Evolutionary conservation across 108 stramenopile genomes (phyloP), one percentile per base, ranked within the genome.

Genomic region (Skeletonema menzelii): DNA sequence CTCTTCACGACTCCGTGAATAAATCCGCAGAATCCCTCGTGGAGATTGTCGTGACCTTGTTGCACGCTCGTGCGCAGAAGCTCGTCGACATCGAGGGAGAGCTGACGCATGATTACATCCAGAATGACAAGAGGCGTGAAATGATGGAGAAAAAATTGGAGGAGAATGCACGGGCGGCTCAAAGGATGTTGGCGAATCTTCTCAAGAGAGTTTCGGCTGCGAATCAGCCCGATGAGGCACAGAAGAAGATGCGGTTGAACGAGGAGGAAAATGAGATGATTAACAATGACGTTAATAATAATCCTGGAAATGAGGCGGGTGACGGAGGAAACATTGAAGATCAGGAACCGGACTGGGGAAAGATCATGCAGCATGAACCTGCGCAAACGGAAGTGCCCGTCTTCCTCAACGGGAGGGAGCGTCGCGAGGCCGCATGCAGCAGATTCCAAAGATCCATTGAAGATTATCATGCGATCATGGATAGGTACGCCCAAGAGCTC

Each of bases 141-240:
- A 40, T 61, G 22, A 81, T 84, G 83, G 70, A 84, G 64, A 22
- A 24, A 5, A 75, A 66, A 56, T 58, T 84, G 34, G 67, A 84
- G 56, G 76, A 80, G 58, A 80, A 69, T 37, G 73, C 79, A 20
- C 30, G 66, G 34, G 75, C 38, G 6, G 79, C 83, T 17, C 75
- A 77, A 64, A 79, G 75, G 26, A 56, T 81, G 40, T 84, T 84
- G 62, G 80, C 69, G 14, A 72, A 81, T 69, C 75, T 84, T 34
- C 68, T 84, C 53, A 76, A 67, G 83, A 68, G 83, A 53, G 76
- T 84, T 47, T 46, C 65, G 2, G 56, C 56, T 56, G 55, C 55
- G 53, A 57, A 59, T 56, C 56, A 22, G 56, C 70, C 65, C 14
- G 49, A 42, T 26, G 82, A 82, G 77, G 77, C 12, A 30, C 32